Evolutionary conservation across 805 yeast genomes (phyloP), one percentile per base, ranked within the genome.

Genomic region (Yarrowia hollandica): DNA sequence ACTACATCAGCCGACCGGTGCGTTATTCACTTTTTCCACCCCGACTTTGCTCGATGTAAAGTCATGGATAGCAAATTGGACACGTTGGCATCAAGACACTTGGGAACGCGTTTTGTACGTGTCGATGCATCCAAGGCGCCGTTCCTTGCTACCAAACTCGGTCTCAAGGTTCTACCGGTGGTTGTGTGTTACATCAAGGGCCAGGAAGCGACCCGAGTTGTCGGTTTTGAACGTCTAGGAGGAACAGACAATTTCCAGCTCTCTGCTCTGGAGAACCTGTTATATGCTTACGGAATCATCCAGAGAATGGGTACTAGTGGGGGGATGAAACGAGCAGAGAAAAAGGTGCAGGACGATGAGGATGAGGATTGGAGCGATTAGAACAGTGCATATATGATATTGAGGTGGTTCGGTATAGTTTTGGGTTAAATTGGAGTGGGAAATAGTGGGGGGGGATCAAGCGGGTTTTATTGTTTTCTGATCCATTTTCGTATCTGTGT

Each of bases 91-190:
- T 77, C 76, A 60, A 81, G 79, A 62, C 88, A 88, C 70, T 66
- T 85, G 46, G 72, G 74, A 1, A 75, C 87, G 1, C 76, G 75
- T 38, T 65, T 66, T 28, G 57, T 71, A 12, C 75, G 79, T 44
- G 78, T 86, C 4, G 75, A 78, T 59, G 96, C 88, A 0, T 79
- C 75, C 31, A 72, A 79, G 34, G 86, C 91, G 1, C 90, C 95
- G 3, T 89, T 89, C 66, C 72, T 90, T 42, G 89, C 83, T 4
- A 72, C 82, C 2, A 83, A 82, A 66, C 75, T 90, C 35, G 73
- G 75, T 2, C 77, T 90, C 52, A 81, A 85, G 67, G 83, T 85
- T 10, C 74, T 89, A 5, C 96, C 96, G 0, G 84, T 83, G 63
- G 83, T 88, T 2, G 70, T 86, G 1, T 74, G 82, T 8, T 89